Evolutionary conservation across 2,329 filamentous ascomycete genomes (phyloP).

Genomic region (Botrytis hyacinthi): DNA sequence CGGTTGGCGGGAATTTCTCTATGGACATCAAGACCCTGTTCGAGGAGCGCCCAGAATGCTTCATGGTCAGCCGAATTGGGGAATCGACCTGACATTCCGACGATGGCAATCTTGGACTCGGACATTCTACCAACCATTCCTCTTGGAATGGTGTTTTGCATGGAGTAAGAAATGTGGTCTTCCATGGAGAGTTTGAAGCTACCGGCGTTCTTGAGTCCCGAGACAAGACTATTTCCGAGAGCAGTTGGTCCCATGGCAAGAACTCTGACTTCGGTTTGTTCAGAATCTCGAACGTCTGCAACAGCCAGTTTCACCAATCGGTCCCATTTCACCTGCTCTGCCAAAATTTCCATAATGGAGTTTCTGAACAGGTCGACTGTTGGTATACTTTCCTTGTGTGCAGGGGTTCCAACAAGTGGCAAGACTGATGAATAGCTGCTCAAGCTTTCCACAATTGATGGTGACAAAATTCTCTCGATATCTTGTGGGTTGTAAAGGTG

Average conservation of each 20-base stretch:
- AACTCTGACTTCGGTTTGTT: conserved; percentile 23
- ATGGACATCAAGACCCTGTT: conserved; percentile 72
- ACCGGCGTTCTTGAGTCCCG: conserved; percentile 15
- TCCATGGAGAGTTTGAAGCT: conserved; percentile 24
- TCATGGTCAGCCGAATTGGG: conserved; percentile 69
- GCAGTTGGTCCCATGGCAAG: conserved; percentile 31
- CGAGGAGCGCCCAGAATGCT: conserved; percentile 70
- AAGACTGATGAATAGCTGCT: conserved; percentile 22
- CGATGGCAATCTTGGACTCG: conserved; percentile 57
- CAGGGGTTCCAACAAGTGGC: conserved; percentile 21
- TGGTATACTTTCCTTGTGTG: conserved; percentile 13
- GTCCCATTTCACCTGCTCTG: conserved; percentile 27
- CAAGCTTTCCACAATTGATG: conserved; percentile 22
- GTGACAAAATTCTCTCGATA: conserved; percentile 28
- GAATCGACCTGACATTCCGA: conserved; percentile 77
- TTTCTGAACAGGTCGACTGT: conserved; percentile 26
- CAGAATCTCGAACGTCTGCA: conserved; percentile 20
- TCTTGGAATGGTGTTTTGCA: conserved; percentile 25
- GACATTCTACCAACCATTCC: conserved; percentile 21
- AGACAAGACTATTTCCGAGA: conserved; percentile 22
- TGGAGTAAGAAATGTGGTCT: conserved; percentile 26
- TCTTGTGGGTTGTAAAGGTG: conserved; percentile 35
- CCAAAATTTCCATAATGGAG: conserved; percentile 27
- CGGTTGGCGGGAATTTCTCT: conserved; percentile 55
- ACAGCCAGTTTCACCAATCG: conserved; percentile 23